Base-by-base conservation (phyloP, 1,139 yeast genomes). In the Debaryomycetaceae sp. region DNA sequence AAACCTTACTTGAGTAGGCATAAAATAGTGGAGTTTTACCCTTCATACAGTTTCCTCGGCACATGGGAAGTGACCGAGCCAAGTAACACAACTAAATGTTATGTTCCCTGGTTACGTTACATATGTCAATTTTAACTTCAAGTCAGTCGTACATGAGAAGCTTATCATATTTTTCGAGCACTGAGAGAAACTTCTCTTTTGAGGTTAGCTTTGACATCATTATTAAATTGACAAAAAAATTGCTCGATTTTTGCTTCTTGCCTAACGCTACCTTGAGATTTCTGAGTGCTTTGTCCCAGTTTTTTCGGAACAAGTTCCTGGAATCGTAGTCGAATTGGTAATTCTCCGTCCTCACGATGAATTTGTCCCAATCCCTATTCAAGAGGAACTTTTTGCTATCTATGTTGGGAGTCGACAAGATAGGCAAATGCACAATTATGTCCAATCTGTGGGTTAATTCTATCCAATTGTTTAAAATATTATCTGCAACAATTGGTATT, bases 401-500 rank as follows among this genome's bases (percentile, higher is more conserved):
- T 5, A 62, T 44, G 6, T 48, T 50, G 0, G 71, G 71, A 1
- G 72, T 58, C 2, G 63, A 51, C 22, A 67, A 43, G 2, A 67
- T 37, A 0, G 73, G 71, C 13, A 66, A 43, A 43, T 67, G 72
- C 19, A 56, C 40, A 8, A 56, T 42, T 2, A 53, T 36, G 13
- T 49, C 49, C 17, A 52, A 44, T 17, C 45, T 43, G 35, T 48
- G 51, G 41, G 49, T 53, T 15, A 61, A 26, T 41, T 66, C 71
- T 3, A 63, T 28, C 72, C 71, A 67, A 41, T 55, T 47, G 8
- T 46, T 40, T 26, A 57, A 32, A 6, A 52, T 45, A 41, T 51
- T 58, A 19, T 64, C 65, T 5, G 70, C 59, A 3, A 64, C 33
- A n/a, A 67, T 47, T 0, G 70, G 69, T 5, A 56, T 45, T 6